Percentiles rank a stretch among this genome's conserved stretches.
phyloP scores from a whole-genome alignment of 495 filamentous ascomycete species.

The Parathielavia appendiculata region DNA sequence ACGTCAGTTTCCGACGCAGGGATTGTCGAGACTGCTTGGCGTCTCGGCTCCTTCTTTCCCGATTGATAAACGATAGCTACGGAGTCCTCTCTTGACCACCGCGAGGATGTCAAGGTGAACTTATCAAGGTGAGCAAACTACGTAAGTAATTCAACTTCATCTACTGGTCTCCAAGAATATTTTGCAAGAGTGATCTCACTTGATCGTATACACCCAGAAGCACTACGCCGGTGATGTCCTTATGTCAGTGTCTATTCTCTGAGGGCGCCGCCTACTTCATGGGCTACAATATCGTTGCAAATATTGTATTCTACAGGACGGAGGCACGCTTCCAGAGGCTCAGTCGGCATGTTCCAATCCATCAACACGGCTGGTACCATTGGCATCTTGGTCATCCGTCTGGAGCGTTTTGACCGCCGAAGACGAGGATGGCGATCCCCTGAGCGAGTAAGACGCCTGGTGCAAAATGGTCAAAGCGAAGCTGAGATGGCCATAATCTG shows the following conservation, averaged over 20 bases:
- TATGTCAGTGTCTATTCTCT: constrained; percentile 66
- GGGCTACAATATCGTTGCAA: constrained; percentile 67
- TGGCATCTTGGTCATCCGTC: constrained; percentile 71
- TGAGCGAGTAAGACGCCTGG: constrained; percentile 26
- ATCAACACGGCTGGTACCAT: constrained; percentile 70
- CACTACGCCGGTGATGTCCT: constrained; percentile 63
- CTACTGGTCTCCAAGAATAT: constrained; percentile 68
- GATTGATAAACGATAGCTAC: too few species aligned
- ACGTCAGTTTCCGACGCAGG: too few species aligned
- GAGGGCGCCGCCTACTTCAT: constrained; percentile 70
- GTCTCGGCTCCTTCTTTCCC: too few species aligned
- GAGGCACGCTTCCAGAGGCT: constrained; percentile 83
- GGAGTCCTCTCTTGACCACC: too few species aligned
- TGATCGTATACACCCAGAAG: constrained; percentile 61
- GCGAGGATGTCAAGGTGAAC: constrained; percentile 83
- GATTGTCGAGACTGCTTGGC: too few species aligned
- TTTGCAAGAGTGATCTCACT: too few species aligned
- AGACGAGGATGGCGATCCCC: constrained; percentile 56
- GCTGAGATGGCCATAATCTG: too few species aligned
- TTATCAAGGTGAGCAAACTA: constrained; percentile 72
- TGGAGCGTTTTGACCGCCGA: constrained; percentile 83
- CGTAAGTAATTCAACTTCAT: constrained; percentile 79
- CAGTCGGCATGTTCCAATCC: constrained; percentile 73
- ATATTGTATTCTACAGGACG: constrained; percentile 82
- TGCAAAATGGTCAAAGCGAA: constrained; percentile 1